Evolutionary conservation across 2,329 filamentous ascomycete genomes (phyloP).

Genomic region (Clonostachys solani): DNA sequence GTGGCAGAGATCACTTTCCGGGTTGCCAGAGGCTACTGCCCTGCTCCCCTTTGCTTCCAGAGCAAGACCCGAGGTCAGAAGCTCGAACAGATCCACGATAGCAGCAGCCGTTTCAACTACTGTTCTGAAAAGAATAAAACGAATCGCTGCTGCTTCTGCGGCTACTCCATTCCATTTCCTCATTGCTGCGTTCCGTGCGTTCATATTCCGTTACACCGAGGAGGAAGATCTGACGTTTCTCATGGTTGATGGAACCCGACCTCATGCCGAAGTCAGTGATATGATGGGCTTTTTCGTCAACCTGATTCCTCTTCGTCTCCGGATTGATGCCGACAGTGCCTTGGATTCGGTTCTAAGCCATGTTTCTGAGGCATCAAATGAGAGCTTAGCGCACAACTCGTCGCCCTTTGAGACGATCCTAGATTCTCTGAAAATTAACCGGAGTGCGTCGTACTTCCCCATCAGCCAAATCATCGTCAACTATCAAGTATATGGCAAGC

Average conservation of each 20-base stretch:
- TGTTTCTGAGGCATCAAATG: constrained; percentile 11
- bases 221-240: constrained; percentile 38
- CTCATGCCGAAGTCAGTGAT: constrained; percentile 19
- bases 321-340: constrained; percentile 21
- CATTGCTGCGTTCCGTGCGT: constrained; percentile 14
- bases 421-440: constrained; percentile 29
- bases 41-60: background rate
- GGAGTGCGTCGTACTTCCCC: constrained; percentile 32
- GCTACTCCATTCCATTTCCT: constrained; percentile 16
- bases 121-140: constrained; percentile 11
- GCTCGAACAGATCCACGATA: background rate
- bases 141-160: constrained; percentile 10
- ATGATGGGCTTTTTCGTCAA: constrained; percentile 45
- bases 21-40: background rate
- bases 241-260: constrained; percentile 38
- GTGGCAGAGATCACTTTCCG: background rate
- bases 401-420: constrained; percentile 47
- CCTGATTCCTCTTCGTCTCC: constrained; percentile 38
- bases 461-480: constrained; percentile 41
- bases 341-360: constrained; percentile 28
- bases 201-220: constrained; percentile 25
- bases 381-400: constrained; percentile 16
- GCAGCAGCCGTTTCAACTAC: background rate
- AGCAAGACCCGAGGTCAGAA: background rate
- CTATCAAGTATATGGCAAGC: constrained; percentile 18